Evolutionary conservation across 2,329 filamentous ascomycete genomes (phyloP).

Genomic region (Fusarium dimerum): DNA sequence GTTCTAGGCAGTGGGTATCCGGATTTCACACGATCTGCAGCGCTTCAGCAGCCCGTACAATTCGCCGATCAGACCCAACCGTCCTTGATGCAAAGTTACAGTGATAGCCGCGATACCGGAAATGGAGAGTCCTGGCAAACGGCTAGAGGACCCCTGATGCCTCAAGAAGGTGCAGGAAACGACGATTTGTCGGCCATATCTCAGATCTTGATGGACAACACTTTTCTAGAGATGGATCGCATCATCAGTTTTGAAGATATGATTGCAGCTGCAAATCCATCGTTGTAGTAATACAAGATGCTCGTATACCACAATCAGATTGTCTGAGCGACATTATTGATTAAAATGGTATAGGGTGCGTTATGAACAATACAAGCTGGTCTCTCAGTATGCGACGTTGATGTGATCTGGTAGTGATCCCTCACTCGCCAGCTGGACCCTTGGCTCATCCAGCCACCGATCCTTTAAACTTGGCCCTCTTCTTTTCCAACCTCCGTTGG

Average conservation of each 20-base stretch:
- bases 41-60: neutral
- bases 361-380: too few species aligned
- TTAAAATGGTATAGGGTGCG: too few species aligned
- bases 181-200: conserved; percentile 21
- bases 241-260: conserved; percentile 36
- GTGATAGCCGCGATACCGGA: too few species aligned
- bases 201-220: conserved; percentile 29
- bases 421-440: too few species aligned
- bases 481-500: neutral
- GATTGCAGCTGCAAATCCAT: too few species aligned
- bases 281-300: too few species aligned
- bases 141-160: neutral
- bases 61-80: neutral
- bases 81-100: neutral
- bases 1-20: too few species aligned
- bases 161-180: neutral
- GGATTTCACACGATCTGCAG: neutral
- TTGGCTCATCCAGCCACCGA: conserved; percentile 3
- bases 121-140: neutral
- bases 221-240: conserved; percentile 32
- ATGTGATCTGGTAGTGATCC: too few species aligned
- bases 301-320: too few species aligned
- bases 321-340: too few species aligned
- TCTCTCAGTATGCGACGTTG: too few species aligned
- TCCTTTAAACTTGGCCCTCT: neutral